phyloP scores from a whole-genome alignment of 192 early-diverging fungal species.

The Coemansia sp. region DNA sequence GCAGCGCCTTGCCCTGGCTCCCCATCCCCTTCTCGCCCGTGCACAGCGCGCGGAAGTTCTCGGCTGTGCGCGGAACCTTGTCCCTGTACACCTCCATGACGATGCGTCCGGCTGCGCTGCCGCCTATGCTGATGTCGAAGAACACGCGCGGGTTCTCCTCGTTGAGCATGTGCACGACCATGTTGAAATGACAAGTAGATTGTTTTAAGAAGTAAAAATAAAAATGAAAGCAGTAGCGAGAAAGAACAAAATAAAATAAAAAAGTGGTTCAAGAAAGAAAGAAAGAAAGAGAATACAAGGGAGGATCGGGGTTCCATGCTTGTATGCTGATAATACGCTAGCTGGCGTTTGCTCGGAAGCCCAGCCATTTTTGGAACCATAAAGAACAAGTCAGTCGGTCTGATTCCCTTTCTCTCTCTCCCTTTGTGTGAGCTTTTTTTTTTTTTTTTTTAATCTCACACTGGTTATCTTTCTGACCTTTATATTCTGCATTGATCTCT shows the following conservation, averaged over 20 bases:
- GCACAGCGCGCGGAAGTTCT: conserved; percentile 98
- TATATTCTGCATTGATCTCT: too few species aligned
- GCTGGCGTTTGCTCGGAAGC: too few species aligned
- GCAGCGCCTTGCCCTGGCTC: conserved; percentile 63
- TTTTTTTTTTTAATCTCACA: too few species aligned
- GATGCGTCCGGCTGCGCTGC: conserved; percentile 41
- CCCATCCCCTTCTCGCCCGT: conserved; percentile 87
- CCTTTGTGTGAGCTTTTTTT: too few species aligned
- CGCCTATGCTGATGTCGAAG: conserved; percentile 59
- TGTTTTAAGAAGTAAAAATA: conserved; percentile 2
- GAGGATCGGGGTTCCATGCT: too few species aligned
- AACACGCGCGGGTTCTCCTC: conserved; percentile 57
- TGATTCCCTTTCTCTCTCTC: too few species aligned
- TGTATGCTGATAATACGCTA: too few species aligned
- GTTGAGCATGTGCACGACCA: conserved; percentile 41
- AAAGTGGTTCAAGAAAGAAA: too few species aligned
- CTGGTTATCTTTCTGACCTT: too few species aligned
- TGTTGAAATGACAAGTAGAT: conserved; percentile 5
- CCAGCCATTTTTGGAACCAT: too few species aligned
- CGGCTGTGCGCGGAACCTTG: conserved; percentile 74
- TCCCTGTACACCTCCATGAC: conserved; percentile 66
- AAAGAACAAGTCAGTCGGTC: too few species aligned
- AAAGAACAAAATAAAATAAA: conserved; percentile 9
- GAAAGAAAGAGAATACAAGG: conserved; percentile 7
- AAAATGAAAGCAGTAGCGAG: not conserved